These are phyloP conservation scores for Venturia oleaginea DNA, from an alignment of 2,329 filamentous ascomycete genomes.

Conservation along the genomic window DNA sequence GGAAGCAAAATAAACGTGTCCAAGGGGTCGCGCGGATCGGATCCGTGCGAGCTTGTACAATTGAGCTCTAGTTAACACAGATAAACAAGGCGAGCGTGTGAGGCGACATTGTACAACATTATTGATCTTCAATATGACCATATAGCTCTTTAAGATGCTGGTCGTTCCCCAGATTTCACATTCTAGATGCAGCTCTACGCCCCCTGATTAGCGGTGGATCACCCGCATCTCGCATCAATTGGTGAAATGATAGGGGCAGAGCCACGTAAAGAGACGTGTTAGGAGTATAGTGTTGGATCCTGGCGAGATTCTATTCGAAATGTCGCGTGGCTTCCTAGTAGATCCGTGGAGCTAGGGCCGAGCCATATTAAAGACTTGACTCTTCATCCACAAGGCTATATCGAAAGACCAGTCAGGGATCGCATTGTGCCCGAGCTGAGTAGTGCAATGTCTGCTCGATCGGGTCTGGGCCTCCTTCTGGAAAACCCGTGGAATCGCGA, in stretches of 20 bases:
- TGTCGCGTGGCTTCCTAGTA: background rate
- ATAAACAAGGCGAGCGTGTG: background rate
- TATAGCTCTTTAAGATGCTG: background rate
- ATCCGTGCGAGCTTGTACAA: conserved; percentile 1
- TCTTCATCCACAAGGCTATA: background rate
- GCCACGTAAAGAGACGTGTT: background rate
- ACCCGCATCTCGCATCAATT: background rate
- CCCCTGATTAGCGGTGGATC: background rate
- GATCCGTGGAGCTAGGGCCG: background rate
- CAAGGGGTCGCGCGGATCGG: background rate
- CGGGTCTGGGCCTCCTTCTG: too few species aligned
- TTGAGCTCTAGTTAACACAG: background rate
- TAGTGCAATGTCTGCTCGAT: too few species aligned
- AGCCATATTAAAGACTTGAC: background rate
- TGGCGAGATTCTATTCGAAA: background rate
- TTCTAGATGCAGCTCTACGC: background rate
- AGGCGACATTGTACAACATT: background rate
- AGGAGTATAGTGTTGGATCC: background rate
- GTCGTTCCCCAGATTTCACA: background rate
- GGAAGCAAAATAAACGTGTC: background rate
- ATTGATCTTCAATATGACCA: background rate
- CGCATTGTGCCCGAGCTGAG: background rate
- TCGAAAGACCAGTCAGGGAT: background rate
- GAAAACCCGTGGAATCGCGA: background rate
- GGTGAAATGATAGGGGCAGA: background rate